These are phyloP conservation scores for Leishmania major DNA, from an alignment of 208 protist genomes.

Conservation along the genomic window DNA sequence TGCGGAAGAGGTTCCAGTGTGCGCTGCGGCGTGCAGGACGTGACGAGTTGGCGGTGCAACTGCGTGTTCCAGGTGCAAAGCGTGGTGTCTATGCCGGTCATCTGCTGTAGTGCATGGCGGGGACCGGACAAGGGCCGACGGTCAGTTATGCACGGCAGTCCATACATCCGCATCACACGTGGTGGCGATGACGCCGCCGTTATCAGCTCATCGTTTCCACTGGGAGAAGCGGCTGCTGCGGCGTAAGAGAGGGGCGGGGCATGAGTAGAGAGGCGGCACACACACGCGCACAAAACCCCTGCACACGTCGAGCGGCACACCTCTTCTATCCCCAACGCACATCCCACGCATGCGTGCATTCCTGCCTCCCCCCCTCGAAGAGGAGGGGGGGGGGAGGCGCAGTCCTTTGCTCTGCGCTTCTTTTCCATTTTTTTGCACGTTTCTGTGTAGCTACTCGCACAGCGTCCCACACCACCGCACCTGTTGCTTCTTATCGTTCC, in stretches of 20 bases:
- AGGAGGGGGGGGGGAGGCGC: too few relatives aligned
- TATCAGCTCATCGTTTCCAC: not conserved
- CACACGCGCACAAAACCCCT: not conserved
- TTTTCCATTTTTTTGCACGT: not conserved
- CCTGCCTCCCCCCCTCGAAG: too few relatives aligned
- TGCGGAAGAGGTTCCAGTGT: constrained; percentile 21
- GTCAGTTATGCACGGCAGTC: not conserved
- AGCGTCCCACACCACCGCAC: not conserved
- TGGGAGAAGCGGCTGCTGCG: not conserved
- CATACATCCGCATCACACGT: not conserved
- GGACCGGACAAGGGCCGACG: not conserved
- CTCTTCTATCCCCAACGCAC: not conserved
- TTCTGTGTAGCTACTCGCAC: not conserved
- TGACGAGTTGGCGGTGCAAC: constrained; percentile 9
- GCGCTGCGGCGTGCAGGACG: constrained; percentile 9
- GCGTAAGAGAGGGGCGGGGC: not conserved
- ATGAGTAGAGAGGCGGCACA: not conserved
- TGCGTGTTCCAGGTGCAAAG: not conserved
- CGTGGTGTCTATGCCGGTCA: not conserved
- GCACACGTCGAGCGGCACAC: not conserved
- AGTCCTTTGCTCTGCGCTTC: not conserved
- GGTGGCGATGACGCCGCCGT: not conserved
- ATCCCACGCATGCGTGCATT: not conserved
- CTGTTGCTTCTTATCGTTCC: not conserved
- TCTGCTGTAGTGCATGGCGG: not conserved